Conservation (phyloP, 495 filamentous ascomycete genomes). For the Sphaerosporella brunnea region DNA sequence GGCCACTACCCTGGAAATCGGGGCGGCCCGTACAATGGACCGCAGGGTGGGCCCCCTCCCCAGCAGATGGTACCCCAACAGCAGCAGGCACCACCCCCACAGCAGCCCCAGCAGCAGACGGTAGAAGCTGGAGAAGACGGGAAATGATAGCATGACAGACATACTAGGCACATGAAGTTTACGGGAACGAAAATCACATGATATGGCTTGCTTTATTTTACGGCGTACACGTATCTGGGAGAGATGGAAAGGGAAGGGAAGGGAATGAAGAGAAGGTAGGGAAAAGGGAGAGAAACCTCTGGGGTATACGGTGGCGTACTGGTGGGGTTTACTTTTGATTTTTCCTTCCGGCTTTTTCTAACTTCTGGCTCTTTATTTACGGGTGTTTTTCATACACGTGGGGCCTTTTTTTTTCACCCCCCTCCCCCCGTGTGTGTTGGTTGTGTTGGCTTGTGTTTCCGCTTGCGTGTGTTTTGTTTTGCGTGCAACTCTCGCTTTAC, state of each 20-base stretch:
- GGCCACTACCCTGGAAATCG: conserved; percentile 19
- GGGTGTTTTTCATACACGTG: neutral
- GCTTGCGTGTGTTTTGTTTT: no score
- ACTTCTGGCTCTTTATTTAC: neutral
- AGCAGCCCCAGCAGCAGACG: conserved; percentile 2
- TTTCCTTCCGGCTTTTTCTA: neutral
- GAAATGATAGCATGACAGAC: neutral
- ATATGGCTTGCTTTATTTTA: no score
- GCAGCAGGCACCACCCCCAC: conserved; percentile 8
- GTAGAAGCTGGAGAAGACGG: conserved; percentile 2
- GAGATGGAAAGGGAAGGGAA: neutral
- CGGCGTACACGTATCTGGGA: neutral
- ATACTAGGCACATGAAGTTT: neutral
- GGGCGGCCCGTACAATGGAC: conserved; percentile 20
- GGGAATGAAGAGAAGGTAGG: neutral
- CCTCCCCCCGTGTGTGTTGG: neutral
- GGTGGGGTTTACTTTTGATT: neutral
- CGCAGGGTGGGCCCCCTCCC: conserved; percentile 13
- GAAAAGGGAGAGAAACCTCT: neutral
- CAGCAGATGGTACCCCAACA: conserved; percentile 2
- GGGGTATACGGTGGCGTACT: neutral
- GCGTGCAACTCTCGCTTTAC: no score
- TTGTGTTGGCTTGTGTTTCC: neutral
- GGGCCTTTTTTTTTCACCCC: no score
- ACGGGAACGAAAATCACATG: no score